A percentile compares a stretch with the other conserved stretches of the same genome.
Evolutionary conservation across 805 yeast genomes (phyloP).

Genomic region (Groenewaldozyma salmanticensis): DNA sequence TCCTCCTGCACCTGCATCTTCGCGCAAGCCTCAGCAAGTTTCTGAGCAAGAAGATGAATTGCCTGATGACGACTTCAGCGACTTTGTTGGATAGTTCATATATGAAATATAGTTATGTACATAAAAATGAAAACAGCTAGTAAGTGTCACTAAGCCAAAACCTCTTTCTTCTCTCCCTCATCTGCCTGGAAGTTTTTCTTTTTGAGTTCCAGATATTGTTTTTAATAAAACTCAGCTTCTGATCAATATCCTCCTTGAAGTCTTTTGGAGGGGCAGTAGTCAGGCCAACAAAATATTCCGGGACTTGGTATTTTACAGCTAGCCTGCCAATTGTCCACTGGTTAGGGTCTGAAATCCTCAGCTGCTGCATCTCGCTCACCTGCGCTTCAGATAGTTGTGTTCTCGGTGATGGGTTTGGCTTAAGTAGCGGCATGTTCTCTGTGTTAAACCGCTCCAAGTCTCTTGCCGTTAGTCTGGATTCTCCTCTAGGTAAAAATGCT

Average conservation of each 20-base stretch:
- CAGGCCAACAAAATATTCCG: conserved; percentile 44
- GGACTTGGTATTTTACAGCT: conserved; percentile 49
- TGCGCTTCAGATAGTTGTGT: conserved; percentile 51
- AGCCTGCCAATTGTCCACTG: conserved; percentile 54
- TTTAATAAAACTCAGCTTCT: conserved; percentile 37
- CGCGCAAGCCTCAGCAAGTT: neutral
- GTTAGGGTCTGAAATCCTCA: conserved; percentile 50
- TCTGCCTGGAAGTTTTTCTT: conserved; percentile 41
- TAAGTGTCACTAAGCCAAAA: conserved; percentile 53
- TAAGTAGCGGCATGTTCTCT: conserved; percentile 25
- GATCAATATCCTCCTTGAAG: conserved; percentile 36
- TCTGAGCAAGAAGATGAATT: conserved; percentile 4
- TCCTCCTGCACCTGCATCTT: conserved; percentile 10
- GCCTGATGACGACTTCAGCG: conserved; percentile 30
- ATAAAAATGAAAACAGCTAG: neutral
- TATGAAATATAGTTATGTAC: conserved; percentile 4
- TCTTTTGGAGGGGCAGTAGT: conserved; percentile 34
- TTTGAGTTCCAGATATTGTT: conserved; percentile 37
- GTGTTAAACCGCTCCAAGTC: conserved; percentile 20
- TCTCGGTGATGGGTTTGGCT: conserved; percentile 32
- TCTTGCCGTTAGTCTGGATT: conserved; percentile 40
- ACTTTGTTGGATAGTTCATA: conserved; percentile 17
- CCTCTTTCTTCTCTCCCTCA: conserved; percentile 47
- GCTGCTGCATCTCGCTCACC: conserved; percentile 44
- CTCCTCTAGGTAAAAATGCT: conserved; percentile 54